Conservation (phyloP, 441 rosid species). For the Theobroma grandiflorum region DNA sequence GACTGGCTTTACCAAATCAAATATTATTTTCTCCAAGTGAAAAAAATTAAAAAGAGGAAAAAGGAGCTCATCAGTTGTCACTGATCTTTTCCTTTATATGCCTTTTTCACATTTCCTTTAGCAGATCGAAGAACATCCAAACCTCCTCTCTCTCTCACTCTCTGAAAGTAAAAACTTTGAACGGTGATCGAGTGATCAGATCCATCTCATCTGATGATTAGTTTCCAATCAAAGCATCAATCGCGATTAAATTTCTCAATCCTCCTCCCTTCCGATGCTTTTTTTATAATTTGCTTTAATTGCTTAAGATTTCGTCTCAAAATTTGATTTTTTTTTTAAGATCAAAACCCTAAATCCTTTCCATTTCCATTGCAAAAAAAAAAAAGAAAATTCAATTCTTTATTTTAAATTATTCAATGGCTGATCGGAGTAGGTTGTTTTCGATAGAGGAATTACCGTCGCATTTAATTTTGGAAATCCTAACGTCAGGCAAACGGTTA, state of each 20-base stretch:
- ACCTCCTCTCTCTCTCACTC: not conserved
- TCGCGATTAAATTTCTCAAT: slow-evolving; percentile 52
- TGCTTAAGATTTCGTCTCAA: slow-evolving; percentile 83
- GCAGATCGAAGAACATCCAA: not conserved
- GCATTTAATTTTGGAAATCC: slow-evolving; percentile 85
- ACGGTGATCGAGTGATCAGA: slow-evolving; percentile 23
- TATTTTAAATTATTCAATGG: slow-evolving; percentile 47
- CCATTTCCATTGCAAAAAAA: not conserved
- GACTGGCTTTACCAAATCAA: not conserved
- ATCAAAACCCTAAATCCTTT: not conserved
- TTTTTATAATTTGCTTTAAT: slow-evolving; percentile 81
- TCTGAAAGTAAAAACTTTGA: too few species aligned
- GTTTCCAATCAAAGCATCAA: slow-evolving; percentile 64
- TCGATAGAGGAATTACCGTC: slow-evolving; percentile 88
- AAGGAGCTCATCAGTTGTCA: too few species aligned
- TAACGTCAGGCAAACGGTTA: slow-evolving; percentile 65
- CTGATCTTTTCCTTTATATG: too few species aligned
- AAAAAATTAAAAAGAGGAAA: too few species aligned
- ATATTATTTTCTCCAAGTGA: too few species aligned
- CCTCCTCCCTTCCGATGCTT: slow-evolving; percentile 72
- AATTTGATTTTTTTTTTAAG: slow-evolving; percentile 51
- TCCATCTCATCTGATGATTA: slow-evolving; percentile 80
- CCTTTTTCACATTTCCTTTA: too few species aligned
- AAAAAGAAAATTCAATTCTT: not conserved
- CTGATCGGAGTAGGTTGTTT: slow-evolving; percentile 56